A percentile compares a stretch with the other conserved stretches of the same genome.
Evolutionary conservation across 2,329 filamentous ascomycete genomes (phyloP).

Genomic region (Endocalyx cinctus): DNA sequence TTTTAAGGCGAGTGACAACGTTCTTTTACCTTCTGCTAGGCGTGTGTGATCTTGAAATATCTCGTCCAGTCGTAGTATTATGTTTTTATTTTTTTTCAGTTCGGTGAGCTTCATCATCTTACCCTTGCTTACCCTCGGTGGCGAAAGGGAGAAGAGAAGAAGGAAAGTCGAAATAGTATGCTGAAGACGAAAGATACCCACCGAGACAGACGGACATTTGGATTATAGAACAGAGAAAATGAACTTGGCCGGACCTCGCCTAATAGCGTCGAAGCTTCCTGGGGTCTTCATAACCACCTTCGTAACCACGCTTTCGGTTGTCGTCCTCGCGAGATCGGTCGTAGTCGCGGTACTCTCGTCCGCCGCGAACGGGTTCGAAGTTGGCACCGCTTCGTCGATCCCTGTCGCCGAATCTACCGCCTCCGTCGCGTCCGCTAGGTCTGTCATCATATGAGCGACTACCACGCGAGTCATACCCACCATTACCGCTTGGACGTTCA

Average conservation of each 20-base stretch:
- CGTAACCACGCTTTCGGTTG: slow-evolving; percentile 65
- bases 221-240: slow-evolving; percentile 34
- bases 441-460: slow-evolving; percentile 60
- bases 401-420: slow-evolving; percentile 29
- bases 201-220: slow-evolving; percentile 26
- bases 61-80: no score
- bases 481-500: slow-evolving; percentile 35
- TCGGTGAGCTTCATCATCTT: slow-evolving; percentile 19
- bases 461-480: slow-evolving; percentile 53
- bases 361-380: slow-evolving; percentile 73
- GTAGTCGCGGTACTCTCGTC: slow-evolving; percentile 48
- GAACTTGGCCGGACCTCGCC: no score
- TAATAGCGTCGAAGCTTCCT: slow-evolving; percentile 60
- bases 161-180: slow-evolving; percentile 25
- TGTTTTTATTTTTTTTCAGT: no score
- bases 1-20: no score
- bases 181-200: slow-evolving; percentile 42
- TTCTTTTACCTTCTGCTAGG: no score
- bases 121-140: slow-evolving; percentile 33
- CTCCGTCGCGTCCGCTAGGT: slow-evolving; percentile 47
- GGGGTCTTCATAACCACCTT: slow-evolving; percentile 76
- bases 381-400: slow-evolving; percentile 53
- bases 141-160: slow-evolving; percentile 29
- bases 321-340: slow-evolving; percentile 56
- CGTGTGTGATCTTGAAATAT: no score